Conservation (phyloP, 2,329 filamentous ascomycete genomes). For the Penicillium sp. region DNA sequence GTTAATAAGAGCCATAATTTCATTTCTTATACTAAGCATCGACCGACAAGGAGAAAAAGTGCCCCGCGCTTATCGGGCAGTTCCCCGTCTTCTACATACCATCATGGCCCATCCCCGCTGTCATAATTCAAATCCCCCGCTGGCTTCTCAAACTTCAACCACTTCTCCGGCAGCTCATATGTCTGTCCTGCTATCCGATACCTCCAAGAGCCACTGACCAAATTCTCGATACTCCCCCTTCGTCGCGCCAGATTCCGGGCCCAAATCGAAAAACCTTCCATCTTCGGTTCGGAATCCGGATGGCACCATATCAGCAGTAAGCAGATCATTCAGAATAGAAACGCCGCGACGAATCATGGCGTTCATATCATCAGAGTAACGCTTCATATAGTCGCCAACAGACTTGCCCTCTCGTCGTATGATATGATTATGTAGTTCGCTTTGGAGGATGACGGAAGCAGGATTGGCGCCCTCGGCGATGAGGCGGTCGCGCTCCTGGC, state of each 20-base stretch:
- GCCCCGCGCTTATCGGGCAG: slow-evolving; percentile 12
- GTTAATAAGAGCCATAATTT: slow-evolving; percentile 1
- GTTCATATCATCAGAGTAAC: not conserved
- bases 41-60: slow-evolving; percentile 10
- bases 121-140: not conserved
- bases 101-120: no score
- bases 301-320: not conserved
- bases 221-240: not conserved
- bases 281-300: not conserved
- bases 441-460: not conserved
- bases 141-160: not conserved
- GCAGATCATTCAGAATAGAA: not conserved
- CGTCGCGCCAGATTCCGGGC: not conserved
- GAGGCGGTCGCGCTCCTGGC: not conserved
- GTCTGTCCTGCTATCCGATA: not conserved
- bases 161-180: not conserved
- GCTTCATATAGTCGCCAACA: not conserved
- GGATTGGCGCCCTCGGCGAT: not conserved
- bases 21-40: slow-evolving; percentile 9
- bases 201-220: not conserved
- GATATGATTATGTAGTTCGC: not conserved
- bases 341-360: not conserved
- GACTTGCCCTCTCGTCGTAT: not conserved
- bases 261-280: not conserved
- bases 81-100: slow-evolving; percentile 9